Percentiles rank a stretch among this genome's conserved stretches.
phyloP scores from a whole-genome alignment of 306 rosid genomes.

The Rubus idaeus region DNA sequence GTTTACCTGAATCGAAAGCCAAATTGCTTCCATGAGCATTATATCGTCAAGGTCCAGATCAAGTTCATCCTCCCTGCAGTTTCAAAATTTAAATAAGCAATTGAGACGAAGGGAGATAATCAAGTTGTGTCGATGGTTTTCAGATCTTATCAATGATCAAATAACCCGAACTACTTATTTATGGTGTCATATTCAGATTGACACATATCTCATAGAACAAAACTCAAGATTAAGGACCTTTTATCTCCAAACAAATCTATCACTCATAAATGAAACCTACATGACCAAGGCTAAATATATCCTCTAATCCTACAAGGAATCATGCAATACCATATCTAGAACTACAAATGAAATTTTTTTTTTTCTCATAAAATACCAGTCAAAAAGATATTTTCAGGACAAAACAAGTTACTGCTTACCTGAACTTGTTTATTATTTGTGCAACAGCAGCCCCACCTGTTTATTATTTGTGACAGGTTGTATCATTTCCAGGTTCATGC shows the following conservation, averaged over 20 bases:
- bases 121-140: background rate
- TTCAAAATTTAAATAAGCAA: conserved; percentile 16
- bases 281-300: background rate
- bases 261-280: background rate
- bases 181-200: background rate
- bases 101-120: background rate
- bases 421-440: background rate
- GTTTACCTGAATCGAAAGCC: conserved; percentile 95
- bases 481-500: background rate
- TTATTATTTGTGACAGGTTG: background rate
- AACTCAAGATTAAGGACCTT: background rate
- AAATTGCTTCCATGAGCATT: conserved; percentile 99
- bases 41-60: conserved; percentile 95
- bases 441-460: background rate
- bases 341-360: background rate
- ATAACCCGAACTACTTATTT: background rate
- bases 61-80: conserved; percentile 83
- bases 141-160: background rate
- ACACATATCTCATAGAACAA: background rate
- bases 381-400: background rate
- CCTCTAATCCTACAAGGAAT: background rate
- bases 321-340: background rate
- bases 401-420: background rate
- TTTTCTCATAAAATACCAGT: background rate
- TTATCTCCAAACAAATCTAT: background rate